Base-by-base conservation (phyloP, 148 eudicot genomes). In the Rhododendron griersonianum region DNA sequence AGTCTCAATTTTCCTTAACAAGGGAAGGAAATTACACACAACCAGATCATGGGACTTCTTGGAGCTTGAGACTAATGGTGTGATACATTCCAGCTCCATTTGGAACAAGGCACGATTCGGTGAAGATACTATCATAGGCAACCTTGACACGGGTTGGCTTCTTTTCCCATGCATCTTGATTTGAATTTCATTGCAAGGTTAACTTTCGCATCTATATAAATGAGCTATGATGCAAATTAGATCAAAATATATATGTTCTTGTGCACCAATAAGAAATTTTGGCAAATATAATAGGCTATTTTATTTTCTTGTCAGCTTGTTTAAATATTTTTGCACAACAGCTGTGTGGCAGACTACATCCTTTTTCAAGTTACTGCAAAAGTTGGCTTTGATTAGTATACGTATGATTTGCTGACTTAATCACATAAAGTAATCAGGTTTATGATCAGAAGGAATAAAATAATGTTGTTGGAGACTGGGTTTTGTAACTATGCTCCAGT, bases 31-130 rank as follows among this genome's bases (percentile, higher is more conserved):
- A 86, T 76, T 96, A 75, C 98, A 96, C 86, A 96, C 99, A 47
- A 93, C 99, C 41, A 88, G 95, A 74, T 93, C 99, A 25, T 96
- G 99, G 99, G 90, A 84, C n/a, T 96, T 96, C 86, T 53, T 95
- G 82, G 96, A 95, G 80, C 90, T 96, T 7, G 98, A 94, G 84
- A 76, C 86, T 19, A 30, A 92, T 80, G 98, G 98, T 2, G 76
- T 33, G 59, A 74, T 92, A 16, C 87, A 14, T 82, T 57, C 92
- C 21, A 67, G 80, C 77, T 95, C 98, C 6, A 77, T 92, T 5
- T 96, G 98, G 98, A 88, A 86, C 65, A 90, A 93, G 92, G 94
- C 99, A 0, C 88, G 93, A 83, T 96, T 90, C 45, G 99, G 99
- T 2, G 92, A 95, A 92, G 93, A 95, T 85, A 91, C 92, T 7